Conservation (phyloP, 1,284 basidiomycete species). For the Veloporphyrellus conicus region DNA sequence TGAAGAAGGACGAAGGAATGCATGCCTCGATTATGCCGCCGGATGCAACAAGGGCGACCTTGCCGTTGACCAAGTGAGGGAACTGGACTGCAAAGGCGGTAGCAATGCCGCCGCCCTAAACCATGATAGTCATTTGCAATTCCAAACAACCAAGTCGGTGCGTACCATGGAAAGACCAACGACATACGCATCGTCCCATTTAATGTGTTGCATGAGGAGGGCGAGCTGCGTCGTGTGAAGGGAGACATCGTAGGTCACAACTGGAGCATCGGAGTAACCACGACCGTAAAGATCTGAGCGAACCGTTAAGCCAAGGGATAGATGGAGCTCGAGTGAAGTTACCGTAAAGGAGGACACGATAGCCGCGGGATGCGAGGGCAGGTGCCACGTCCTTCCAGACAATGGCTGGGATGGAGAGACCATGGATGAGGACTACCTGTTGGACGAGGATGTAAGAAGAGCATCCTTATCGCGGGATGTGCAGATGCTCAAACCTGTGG, state of each 20-base stretch:
- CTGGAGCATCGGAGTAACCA: constrained; percentile 74
- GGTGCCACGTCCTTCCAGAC: constrained; percentile 72
- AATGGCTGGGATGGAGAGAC: constrained; percentile 69
- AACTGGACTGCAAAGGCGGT: constrained; percentile 66
- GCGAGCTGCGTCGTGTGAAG: constrained; percentile 75
- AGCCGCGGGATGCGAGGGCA: constrained; percentile 56
- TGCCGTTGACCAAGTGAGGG: constrained; percentile 61
- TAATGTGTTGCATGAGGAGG: constrained; percentile 69
- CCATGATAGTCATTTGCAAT: not conserved
- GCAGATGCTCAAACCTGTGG: constrained; percentile 47
- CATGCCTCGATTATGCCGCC: constrained; percentile 63
- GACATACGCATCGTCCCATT: constrained; percentile 61
- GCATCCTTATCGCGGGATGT: not conserved
- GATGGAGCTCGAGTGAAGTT: constrained; percentile 1
- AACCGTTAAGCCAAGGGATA: constrained; percentile 3
- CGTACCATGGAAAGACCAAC: constrained; percentile 64
- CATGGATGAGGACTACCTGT: constrained; percentile 72
- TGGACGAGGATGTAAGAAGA: not conserved
- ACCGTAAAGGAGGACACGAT: constrained; percentile 73
- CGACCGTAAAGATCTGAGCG: constrained; percentile 70
- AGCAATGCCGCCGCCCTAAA: constrained; percentile 67
- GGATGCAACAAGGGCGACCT: constrained; percentile 60
- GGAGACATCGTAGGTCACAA: constrained; percentile 55
- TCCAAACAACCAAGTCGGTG: not conserved
- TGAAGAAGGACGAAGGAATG: not conserved